Percentiles rank a stretch among this genome's conserved stretches.
Conservation (phyloP, 1,284 basidiomycete species). For the Austroboletus novae-zelandiae region DNA sequence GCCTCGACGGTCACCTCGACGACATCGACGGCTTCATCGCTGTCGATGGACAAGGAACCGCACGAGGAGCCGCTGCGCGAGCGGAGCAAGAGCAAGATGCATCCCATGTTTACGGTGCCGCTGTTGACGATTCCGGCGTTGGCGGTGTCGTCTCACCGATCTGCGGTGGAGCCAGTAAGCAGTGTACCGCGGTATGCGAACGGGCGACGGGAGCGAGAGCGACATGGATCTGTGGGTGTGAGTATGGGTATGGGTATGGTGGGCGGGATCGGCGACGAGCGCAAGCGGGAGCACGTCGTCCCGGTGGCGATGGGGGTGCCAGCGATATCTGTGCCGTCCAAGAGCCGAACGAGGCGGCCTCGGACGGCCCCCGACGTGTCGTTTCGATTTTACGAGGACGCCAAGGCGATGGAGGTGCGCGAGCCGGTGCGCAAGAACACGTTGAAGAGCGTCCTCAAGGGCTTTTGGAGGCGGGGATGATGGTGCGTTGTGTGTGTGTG, state of each 20-base stretch:
- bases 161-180: no score
- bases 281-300: no score
- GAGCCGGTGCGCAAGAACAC: constrained; percentile 1
- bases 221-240: no score
- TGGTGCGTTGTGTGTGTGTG: not conserved
- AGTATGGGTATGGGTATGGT: no score
- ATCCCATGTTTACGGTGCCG: constrained; percentile 32
- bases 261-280: no score
- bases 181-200: no score
- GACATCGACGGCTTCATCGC: constrained; percentile 14
- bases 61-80: not conserved
- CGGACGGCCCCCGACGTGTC: no score
- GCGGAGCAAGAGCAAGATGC: constrained; percentile 4
- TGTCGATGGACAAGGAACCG: not conserved
- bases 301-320: no score
- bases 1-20: constrained; percentile 17
- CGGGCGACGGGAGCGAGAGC: no score
- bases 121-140: constrained; percentile 24
- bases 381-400: constrained; percentile 16
- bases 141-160: not conserved
- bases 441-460: constrained; percentile 18
- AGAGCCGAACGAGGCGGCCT: no score
- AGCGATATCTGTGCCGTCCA: no score
- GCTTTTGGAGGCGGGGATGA: constrained; percentile 13
- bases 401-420: not conserved